These are phyloP conservation scores for Trypanosoma mega DNA, from an alignment of 208 protist genomes.

Conservation along the genomic window DNA sequence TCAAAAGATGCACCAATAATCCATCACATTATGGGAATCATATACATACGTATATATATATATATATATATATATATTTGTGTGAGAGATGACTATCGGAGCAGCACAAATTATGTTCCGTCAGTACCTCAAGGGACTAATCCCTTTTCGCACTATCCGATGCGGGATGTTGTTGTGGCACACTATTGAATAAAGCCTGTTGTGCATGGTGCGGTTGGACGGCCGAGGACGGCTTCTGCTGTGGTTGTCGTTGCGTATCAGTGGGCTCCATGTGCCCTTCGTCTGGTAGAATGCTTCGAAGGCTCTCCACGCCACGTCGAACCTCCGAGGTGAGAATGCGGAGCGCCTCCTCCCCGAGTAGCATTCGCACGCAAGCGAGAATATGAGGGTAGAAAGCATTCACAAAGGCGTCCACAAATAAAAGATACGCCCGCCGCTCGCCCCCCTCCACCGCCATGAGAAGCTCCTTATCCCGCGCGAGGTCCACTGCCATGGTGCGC, in stretches of 20 bases:
- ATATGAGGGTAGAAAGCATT: slow-evolving; percentile 67
- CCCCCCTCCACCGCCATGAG: slow-evolving; percentile 55
- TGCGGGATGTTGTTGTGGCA: too few species aligned
- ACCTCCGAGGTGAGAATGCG: slow-evolving; percentile 33
- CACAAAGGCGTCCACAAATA: slow-evolving; percentile 64
- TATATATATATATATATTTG: slow-evolving; percentile 18
- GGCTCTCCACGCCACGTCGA: slow-evolving; percentile 21
- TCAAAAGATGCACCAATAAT: background rate
- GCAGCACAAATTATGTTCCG: too few species aligned
- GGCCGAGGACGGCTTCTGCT: too few species aligned
- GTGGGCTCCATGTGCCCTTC: too few species aligned
- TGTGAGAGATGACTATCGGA: background rate
- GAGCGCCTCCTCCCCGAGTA: slow-evolving; percentile 34
- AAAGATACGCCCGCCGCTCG: slow-evolving; percentile 39
- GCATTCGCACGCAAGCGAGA: slow-evolving; percentile 33
- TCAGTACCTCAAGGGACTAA: too few species aligned
- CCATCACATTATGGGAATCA: too few species aligned
- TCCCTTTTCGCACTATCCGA: too few species aligned
- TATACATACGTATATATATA: background rate
- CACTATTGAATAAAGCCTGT: too few species aligned
- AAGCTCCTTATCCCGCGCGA: slow-evolving; percentile 51
- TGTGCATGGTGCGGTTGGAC: too few species aligned
- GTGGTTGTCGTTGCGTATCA: too few species aligned
- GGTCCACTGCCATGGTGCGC: slow-evolving; percentile 47
- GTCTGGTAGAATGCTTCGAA: slow-evolving; percentile 23